These are phyloP conservation scores for Trichomonascaceae sp. DNA, from an alignment of 1,139 yeast genomes.

Conservation along the genomic window DNA sequence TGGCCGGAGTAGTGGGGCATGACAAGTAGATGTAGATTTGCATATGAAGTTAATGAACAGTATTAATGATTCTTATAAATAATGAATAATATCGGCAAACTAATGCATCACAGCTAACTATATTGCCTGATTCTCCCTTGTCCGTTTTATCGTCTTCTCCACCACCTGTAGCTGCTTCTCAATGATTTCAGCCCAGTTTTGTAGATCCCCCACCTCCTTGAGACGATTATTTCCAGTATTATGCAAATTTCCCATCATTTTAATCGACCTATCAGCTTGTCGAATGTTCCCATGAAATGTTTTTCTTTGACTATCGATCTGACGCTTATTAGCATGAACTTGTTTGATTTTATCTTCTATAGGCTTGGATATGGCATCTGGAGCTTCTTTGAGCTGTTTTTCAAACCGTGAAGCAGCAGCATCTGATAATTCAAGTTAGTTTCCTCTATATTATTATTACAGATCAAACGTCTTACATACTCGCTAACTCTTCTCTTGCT, in stretches of 20 bases:
- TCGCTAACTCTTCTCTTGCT: constrained; percentile 24
- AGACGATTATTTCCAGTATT: constrained; percentile 19
- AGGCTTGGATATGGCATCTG: constrained; percentile 24
- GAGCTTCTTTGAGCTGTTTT: constrained; percentile 17
- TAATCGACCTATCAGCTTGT: constrained; percentile 17
- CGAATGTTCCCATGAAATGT: constrained; percentile 18
- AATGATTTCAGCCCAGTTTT: constrained; percentile 41
- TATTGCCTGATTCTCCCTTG: neutral
- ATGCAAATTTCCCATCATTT: constrained; percentile 19
- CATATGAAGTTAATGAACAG: neutral
- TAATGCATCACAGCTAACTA: neutral
- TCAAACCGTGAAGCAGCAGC: constrained; percentile 16
- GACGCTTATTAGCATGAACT: constrained; percentile 22
- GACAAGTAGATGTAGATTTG: neutral
- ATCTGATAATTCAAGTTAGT: neutral
- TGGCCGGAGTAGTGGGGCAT: constrained; percentile 28
- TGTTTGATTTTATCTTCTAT: constrained; percentile 23
- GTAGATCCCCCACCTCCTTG: constrained; percentile 37
- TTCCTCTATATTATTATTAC: too few relatives aligned
- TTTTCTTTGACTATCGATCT: constrained; percentile 22
- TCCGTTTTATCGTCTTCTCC: constrained; percentile 31
- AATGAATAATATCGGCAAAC: too few relatives aligned
- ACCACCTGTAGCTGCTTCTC: constrained; percentile 46
- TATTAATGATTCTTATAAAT: too few relatives aligned
- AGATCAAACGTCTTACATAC: too few relatives aligned